Base-by-base conservation (phyloP, 306 rosid species). In the Prunus campanulata region DNA sequence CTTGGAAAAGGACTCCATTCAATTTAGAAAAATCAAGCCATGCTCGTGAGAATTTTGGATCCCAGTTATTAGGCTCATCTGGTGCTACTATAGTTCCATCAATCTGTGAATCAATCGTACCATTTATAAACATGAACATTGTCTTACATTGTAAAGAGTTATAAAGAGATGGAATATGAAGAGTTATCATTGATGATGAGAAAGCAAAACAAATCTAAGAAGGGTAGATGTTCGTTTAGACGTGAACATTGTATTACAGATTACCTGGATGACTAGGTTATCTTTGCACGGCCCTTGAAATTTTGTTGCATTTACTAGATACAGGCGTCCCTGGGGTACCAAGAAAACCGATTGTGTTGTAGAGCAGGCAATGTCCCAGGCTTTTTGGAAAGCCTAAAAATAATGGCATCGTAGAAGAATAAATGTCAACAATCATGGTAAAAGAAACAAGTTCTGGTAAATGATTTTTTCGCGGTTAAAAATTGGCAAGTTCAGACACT, bases 81-180 rank as follows among this genome's bases (percentile, higher is more conserved):
- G 98, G 99, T 50, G 99, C 99, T 74, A 96, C 80, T 67, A 96
- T 80, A 70, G 87, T 92, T 81, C 99, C 99, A 11, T 93, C 99
- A 79, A 96, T 91, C 99, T 96, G 70, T 71, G 61, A 25, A 75
- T 71, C 44, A 18, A 48, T 30, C 16, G 29, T 20, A 65, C 27
- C 63, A 65, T 47, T 47, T 16, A 57, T 12, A 25, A 57, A 44
- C 75, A 46, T 1, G 12, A 24, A 61, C 39, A 61, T 61, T 61
- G 29, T 16, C 13, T 25, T 24, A 27, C 39, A 61, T 25, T 60
- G 35, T 5, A 55, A 55, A 27, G 66, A 60, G 39, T 2, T 24
- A 25, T 5, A 60, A 13, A 25, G 32, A 12, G n/a, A 55, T 19
- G 24, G 39, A 57, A 66, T 74, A 29, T 6, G 44, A 39, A 39